Evolutionary conservation across 139 green algal genomes (phyloP), one percentile per base, ranked within the genome.

Genomic region (Dunaliella primolecta): DNA sequence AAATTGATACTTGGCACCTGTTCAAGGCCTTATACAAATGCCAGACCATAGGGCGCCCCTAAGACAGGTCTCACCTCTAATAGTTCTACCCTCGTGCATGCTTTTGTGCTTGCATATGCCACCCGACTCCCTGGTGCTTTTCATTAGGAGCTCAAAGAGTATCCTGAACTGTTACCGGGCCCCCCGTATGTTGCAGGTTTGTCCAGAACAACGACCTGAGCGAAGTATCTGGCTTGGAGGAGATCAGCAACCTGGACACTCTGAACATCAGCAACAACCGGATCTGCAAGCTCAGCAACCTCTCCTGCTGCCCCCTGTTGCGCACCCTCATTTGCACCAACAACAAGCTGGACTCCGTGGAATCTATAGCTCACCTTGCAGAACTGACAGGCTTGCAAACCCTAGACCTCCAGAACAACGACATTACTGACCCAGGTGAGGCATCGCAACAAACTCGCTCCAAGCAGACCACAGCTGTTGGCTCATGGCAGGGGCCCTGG

Each of bases 231-330:
- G 25, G 55, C 55, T 86, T 98, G 24, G 84, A 85, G 30, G 89
- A 85, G 20, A 77, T 97, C 29, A 76, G 92, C n/a, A 56, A 88
- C 3, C 89, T 98, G 1, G 82, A 95, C 84, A 94, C 90, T 0
- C 88, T 98, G 32, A 97, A 98, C 87, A 57, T 98, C 81, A 94
- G 89, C 87, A 91, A 91, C 86, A 98, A 98, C 86, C 81, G 83
- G 25, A 75, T 98, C 7, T 57, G 56, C 11, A 57, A 77, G 27
- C 87, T 98, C 30, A 87, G 91, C 24, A 80, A 85, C 27, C 84
- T 98, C n/a, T 83, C 83, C 1, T 88, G 78, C 36, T 87, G 85
- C 72, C 76, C 87, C 27, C 64, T 84, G 3, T 91, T 98, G 24
- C 46, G 81, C 77, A 96, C 93, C 0, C 92, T 98, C 33, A 87